These are phyloP conservation scores for Graphilbum ipis-grandicollis DNA, from an alignment of 2,329 filamentous ascomycete species.

Conservation along the genomic window DNA sequence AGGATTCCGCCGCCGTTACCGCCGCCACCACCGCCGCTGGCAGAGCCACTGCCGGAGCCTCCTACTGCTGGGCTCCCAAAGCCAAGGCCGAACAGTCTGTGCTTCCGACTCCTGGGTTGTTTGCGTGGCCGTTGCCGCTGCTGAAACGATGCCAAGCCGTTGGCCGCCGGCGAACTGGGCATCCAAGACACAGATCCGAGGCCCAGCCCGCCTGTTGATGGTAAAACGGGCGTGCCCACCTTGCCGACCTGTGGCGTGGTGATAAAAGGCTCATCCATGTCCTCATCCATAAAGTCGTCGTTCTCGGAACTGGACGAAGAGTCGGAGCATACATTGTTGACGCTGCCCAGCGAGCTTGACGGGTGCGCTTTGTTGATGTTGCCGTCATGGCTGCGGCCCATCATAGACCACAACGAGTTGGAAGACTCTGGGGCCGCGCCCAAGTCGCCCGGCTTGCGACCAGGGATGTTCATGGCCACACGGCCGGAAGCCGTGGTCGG, in stretches of 20 bases:
- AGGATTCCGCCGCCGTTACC: slow-evolving; percentile 12
- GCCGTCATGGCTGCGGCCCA: slow-evolving; percentile 23
- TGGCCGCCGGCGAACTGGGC: slow-evolving; percentile 45
- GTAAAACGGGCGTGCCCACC: too few relatives aligned
- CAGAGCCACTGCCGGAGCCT: too few relatives aligned
- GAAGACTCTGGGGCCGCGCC: slow-evolving; percentile 44
- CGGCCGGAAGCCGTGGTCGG: slow-evolving; percentile 47
- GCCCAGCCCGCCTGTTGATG: slow-evolving; percentile 24
- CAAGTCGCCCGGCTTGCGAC: slow-evolving; percentile 26
- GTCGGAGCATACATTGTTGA: slow-evolving; percentile 50
- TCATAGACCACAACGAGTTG: slow-evolving; percentile 54
- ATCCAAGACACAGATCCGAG: slow-evolving; percentile 3
- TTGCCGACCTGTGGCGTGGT: slow-evolving; percentile 67
- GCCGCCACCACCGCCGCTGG: slow-evolving; percentile 12
- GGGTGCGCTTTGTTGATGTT: slow-evolving; percentile 53
- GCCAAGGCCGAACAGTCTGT: slow-evolving; percentile 30
- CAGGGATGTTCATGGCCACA: slow-evolving; percentile 41
- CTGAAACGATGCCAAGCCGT: slow-evolving; percentile 70
- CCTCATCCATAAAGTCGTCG: slow-evolving; percentile 53
- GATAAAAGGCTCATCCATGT: slow-evolving; percentile 64
- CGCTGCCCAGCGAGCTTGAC: slow-evolving; percentile 70
- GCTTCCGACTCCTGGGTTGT: slow-evolving; percentile 38
- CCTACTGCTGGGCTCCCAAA: too few relatives aligned
- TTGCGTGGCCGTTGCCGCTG: slow-evolving; percentile 55
- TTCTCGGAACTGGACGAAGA: slow-evolving; percentile 59